These are phyloP conservation scores for Mortierella sp. DNA, from an alignment of 371 early-diverging fungal species.

Conservation along the genomic window DNA sequence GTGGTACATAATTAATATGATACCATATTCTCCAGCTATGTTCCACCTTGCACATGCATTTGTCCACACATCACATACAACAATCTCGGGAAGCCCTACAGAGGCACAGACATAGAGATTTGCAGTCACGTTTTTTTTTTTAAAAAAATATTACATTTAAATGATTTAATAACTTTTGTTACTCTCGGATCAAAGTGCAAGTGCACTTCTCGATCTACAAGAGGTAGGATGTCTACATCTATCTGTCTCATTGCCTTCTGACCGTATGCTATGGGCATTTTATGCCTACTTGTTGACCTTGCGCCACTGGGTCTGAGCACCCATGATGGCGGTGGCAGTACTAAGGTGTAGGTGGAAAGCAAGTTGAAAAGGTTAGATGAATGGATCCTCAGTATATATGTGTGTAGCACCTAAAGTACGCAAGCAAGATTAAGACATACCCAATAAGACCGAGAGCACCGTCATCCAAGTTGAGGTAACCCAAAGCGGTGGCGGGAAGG, in stretches of 20 bases:
- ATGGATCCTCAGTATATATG: background rate
- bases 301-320: constrained; percentile 57
- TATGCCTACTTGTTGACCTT: constrained; percentile 52
- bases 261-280: background rate
- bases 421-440: constrained; percentile 1
- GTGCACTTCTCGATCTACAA: background rate
- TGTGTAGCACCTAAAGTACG: no score
- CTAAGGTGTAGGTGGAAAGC: background rate
- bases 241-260: background rate
- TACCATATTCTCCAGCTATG: no score
- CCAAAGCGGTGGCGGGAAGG: constrained; percentile 70
- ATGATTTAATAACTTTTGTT: background rate
- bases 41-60: no score
- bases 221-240: background rate
- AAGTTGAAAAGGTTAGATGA: background rate
- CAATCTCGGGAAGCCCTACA: no score
- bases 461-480: constrained; percentile 67
- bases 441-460: constrained; percentile 73
- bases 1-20: no score
- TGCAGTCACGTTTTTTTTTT: no score
- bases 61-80: no score
- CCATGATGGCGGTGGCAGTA: constrained; percentile 53
- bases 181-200: no score
- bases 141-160: constrained; percentile 4
- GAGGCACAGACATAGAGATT: no score